Percentiles rank a stretch among this genome's conserved stretches.
Evolutionary conservation across 2,329 filamentous ascomycete genomes (phyloP).

Genomic region (Aurifilum marmelostoma): DNA sequence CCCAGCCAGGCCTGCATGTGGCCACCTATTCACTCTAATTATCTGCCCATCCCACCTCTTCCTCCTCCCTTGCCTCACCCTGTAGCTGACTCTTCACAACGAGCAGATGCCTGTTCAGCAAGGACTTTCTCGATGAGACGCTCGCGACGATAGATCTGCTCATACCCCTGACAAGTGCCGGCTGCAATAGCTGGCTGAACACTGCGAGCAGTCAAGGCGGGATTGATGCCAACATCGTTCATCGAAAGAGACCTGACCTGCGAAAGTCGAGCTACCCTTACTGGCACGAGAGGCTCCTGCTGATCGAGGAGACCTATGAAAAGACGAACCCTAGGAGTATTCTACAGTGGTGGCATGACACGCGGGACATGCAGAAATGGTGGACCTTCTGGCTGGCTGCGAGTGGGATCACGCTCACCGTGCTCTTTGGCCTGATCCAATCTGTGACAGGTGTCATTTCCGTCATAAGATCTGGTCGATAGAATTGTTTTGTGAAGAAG

Average conservation of each 20-base stretch:
- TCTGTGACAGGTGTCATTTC: slow-evolving; percentile 2
- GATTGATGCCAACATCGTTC: background rate
- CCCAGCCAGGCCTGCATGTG: background rate
- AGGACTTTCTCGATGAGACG: background rate
- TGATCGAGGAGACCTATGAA: slow-evolving; percentile 1
- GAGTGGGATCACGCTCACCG: slow-evolving; percentile 3
- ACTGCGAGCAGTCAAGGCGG: background rate
- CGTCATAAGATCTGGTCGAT: background rate
- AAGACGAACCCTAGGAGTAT: background rate
- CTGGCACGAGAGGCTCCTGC: background rate
- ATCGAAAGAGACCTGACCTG: background rate
- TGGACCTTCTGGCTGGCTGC: background rate
- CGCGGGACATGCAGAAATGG: background rate
- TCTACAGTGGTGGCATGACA: slow-evolving; percentile 10
- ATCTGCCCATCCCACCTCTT: no score
- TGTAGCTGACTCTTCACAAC: background rate
- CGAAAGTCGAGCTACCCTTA: background rate
- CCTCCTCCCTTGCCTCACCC: no score
- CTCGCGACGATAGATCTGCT: slow-evolving; percentile 2
- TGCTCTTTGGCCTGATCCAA: slow-evolving; percentile 1
- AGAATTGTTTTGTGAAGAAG: no score
- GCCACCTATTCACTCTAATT: no score
- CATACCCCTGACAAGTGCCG: background rate
- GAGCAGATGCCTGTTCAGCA: background rate
- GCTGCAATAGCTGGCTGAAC: background rate